Conservation (phyloP, 768 basidiomycete genomes). For the Thelephora aurantiotincta region DNA sequence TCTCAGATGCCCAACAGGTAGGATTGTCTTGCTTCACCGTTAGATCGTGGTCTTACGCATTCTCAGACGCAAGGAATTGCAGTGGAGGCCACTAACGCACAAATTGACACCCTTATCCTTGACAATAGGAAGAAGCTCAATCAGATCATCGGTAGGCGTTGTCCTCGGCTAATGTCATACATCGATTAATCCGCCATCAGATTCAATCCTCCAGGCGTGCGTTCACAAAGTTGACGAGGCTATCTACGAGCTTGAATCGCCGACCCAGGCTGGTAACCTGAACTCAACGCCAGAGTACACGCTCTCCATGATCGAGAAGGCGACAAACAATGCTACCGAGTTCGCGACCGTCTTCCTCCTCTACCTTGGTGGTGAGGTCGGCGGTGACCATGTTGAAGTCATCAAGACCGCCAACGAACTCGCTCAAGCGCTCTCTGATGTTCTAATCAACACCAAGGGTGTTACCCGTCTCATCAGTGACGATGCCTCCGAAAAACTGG, state of each 20-base stretch:
- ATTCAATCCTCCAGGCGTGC: slow-evolving; percentile 93
- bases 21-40: slow-evolving; percentile 7
- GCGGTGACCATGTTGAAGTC: slow-evolving; percentile 93
- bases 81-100: slow-evolving; percentile 88
- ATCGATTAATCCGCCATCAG: slow-evolving; percentile 24
- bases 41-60: slow-evolving; percentile 5
- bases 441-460: slow-evolving; percentile 88
- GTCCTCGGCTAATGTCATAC: slow-evolving; percentile 4
- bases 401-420: slow-evolving; percentile 97
- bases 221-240: slow-evolving; percentile 95
- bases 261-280: slow-evolving; percentile 84
- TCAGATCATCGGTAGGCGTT: slow-evolving; percentile 71
- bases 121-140: slow-evolving; percentile 98
- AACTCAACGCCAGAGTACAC: slow-evolving; percentile 99
- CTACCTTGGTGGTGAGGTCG: slow-evolving; percentile 71
- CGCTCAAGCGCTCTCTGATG: slow-evolving; percentile 85
- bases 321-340: slow-evolving; percentile 86
- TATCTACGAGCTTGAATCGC: slow-evolving; percentile 95
- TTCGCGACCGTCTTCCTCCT: slow-evolving; percentile 93
- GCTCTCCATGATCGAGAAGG: slow-evolving; percentile 96
- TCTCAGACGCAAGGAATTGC: slow-evolving; percentile 65
- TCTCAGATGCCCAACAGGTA: slow-evolving; percentile 81
- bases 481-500: slow-evolving; percentile 83
- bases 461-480: slow-evolving; percentile 85
- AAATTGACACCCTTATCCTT: slow-evolving; percentile 92